These are phyloP conservation scores for Vanilla planifolia DNA, from an alignment of 106 monocot species.

Conservation along the genomic window DNA sequence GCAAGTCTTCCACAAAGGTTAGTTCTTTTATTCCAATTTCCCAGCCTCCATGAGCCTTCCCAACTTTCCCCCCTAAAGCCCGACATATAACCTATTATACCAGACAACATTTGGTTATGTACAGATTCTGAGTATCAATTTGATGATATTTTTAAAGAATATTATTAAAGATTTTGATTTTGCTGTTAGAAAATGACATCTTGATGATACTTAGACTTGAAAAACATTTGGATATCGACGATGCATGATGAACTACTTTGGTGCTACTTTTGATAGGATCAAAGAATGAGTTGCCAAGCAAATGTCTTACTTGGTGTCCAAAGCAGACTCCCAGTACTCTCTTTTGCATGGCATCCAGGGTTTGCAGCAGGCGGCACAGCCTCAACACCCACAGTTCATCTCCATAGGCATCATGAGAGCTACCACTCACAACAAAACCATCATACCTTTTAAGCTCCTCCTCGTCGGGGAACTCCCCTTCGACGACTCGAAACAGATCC, in stretches of 20 bases:
- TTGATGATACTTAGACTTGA: too few species aligned
- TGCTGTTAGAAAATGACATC: too few species aligned
- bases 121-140: too few species aligned
- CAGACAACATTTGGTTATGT: not conserved
- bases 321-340: conserved; percentile 82
- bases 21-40: conserved; percentile 39
- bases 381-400: conserved; percentile 59
- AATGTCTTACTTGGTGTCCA: conserved; percentile 72
- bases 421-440: conserved; percentile 79
- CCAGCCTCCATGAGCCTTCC: conserved; percentile 42
- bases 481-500: conserved; percentile 74
- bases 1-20: conserved; percentile 14
- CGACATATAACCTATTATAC: conserved; percentile 37
- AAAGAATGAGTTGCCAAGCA: not conserved
- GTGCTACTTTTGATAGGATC: too few species aligned
- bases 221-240: too few species aligned
- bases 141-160: too few species aligned
- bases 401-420: conserved; percentile 73
- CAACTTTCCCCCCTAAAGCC: conserved; percentile 46
- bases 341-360: conserved; percentile 57
- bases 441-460: conserved; percentile 53
- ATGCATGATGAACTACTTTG: too few species aligned
- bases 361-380: conserved; percentile 59
- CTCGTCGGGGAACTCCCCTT: conserved; percentile 59
- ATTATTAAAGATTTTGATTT: too few species aligned